phyloP scores from a whole-genome alignment of 2,329 filamentous ascomycete species.

The Allantophomopsis cytisporea region DNA sequence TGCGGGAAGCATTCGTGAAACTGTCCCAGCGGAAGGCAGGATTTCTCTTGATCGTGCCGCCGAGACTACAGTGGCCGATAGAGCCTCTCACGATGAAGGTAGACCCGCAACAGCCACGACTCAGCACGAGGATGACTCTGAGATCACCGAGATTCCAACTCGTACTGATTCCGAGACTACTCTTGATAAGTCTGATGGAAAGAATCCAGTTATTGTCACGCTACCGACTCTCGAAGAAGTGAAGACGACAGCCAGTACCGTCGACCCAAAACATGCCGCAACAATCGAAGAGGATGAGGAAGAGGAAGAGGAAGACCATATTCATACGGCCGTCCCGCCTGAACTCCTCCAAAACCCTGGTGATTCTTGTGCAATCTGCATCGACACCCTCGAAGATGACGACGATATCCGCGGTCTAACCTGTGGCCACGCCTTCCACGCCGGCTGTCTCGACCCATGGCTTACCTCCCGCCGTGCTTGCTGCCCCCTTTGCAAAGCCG shows the following conservation, averaged over 20 bases:
- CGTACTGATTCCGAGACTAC: conserved; percentile 11
- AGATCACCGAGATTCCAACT: conserved; percentile 6
- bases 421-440: conserved; percentile 97
- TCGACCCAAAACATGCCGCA: conserved; percentile 22
- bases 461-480: conserved; percentile 86
- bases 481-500: conserved; percentile 94
- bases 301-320: conserved; percentile 64
- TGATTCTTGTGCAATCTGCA: conserved; percentile 91
- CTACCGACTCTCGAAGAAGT: conserved; percentile 10
- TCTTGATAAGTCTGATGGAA: conserved; percentile 2
- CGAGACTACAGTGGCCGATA: no score
- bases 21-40: conserved; percentile 26
- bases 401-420: conserved; percentile 89
- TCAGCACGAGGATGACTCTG: conserved; percentile 7
- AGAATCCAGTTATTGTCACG: no score
- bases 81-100: neutral
- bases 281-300: conserved; percentile 49
- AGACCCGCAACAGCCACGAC: conserved; percentile 10
- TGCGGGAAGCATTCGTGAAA: conserved; percentile 58
- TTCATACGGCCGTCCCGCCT: conserved; percentile 67
- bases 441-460: conserved; percentile 92
- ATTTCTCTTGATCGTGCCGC: conserved; percentile 17
- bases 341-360: conserved; percentile 73
- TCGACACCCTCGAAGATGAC: conserved; percentile 86
- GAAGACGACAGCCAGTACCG: conserved; percentile 14